These are phyloP conservation scores for Colletotrichum aenigma DNA, from an alignment of 2,329 filamentous ascomycete species.

Conservation along the genomic window DNA sequence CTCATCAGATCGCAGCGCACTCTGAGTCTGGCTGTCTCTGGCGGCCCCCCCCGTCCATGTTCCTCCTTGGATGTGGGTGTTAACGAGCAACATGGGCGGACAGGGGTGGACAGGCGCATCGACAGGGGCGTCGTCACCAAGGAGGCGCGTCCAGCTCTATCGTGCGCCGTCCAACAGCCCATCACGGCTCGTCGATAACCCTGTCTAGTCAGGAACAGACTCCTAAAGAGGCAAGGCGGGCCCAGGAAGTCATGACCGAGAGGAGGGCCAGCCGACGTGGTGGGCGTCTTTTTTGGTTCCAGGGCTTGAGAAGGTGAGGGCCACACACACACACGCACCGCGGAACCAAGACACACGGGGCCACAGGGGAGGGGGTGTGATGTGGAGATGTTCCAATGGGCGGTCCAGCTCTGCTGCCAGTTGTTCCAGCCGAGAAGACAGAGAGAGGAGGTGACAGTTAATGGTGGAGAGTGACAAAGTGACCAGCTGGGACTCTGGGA, in stretches of 20 bases:
- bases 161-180: not conserved
- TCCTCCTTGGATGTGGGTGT: not conserved
- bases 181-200: not conserved
- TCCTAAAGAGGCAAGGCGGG: slow-evolving; percentile 1
- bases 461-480: not conserved
- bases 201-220: slow-evolving; percentile 16
- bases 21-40: not conserved
- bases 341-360: not conserved
- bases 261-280: not conserved
- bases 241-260: slow-evolving; percentile 8
- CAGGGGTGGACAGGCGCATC: not conserved
- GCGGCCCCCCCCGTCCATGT: not conserved
- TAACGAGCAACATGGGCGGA: not conserved
- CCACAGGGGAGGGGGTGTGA: not conserved
- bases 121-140: slow-evolving; percentile 5
- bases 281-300: not conserved
- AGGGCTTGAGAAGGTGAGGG: not conserved
- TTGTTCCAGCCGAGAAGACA: not conserved
- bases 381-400: not conserved
- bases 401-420: not conserved
- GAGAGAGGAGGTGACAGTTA: not conserved
- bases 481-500: not conserved
- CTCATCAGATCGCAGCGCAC: slow-evolving; percentile 6
- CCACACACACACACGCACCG: not conserved
- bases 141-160: slow-evolving; percentile 1